A percentile compares a stretch with the other conserved stretches of the same genome.
Conservation (phyloP, 2,329 filamentous ascomycete genomes). For the Cryoendolithus antarcticus region DNA sequence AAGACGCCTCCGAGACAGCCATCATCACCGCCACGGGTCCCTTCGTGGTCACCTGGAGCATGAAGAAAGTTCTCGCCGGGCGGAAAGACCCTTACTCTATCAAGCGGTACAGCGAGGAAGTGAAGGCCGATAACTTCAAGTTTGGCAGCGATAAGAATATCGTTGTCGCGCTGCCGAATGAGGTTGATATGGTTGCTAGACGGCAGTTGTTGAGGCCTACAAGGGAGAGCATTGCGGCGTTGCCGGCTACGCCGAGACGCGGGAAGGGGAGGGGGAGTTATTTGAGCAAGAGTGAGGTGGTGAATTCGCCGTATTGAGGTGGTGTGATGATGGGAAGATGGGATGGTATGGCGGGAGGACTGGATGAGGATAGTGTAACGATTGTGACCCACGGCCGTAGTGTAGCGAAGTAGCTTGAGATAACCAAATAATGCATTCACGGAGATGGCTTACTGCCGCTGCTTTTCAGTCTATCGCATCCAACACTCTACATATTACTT, state of each 20-base stretch:
- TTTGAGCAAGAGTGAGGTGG: conserved; percentile 69
- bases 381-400: too few species aligned
- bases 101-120: conserved; percentile 88
- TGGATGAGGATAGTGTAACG: neutral
- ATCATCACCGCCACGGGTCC: conserved; percentile 95
- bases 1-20: conserved; percentile 66
- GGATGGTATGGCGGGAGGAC: neutral
- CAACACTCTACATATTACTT: too few species aligned
- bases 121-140: conserved; percentile 97
- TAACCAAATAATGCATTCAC: too few species aligned
- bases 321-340: conserved; percentile 1
- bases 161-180: conserved; percentile 90
- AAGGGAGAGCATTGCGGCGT: conserved; percentile 74
- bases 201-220: conserved; percentile 76
- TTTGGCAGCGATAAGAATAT: conserved; percentile 96
- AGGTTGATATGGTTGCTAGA: conserved; percentile 95
- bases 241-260: conserved; percentile 26
- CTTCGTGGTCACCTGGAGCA: conserved; percentile 91
- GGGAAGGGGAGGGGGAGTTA: conserved; percentile 45
- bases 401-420: too few species aligned
- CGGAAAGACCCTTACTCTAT: conserved; percentile 86
- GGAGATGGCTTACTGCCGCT: too few species aligned
- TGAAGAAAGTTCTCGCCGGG: conserved; percentile 76
- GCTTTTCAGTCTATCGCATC: too few species aligned
- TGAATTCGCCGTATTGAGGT: conserved; percentile 53